A percentile compares a stretch with the other conserved stretches of the same genome.
Conservation (phyloP, 768 basidiomycete species). For the Tricholoma bakamatsutake region DNA sequence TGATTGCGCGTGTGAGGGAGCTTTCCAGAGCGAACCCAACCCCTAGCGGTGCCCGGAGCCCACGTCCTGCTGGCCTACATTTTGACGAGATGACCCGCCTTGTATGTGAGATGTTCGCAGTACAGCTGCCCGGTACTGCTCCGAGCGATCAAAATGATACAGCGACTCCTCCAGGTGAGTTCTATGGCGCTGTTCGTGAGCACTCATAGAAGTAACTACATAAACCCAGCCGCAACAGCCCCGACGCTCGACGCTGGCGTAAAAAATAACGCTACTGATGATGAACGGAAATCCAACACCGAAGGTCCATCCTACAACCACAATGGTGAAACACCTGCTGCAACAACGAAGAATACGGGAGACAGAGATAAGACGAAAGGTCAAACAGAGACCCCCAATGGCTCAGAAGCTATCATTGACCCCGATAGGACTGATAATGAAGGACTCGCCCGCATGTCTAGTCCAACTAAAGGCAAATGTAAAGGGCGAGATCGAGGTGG, state of each 20-base stretch:
- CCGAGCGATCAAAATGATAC: not conserved
- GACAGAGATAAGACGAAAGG: not conserved
- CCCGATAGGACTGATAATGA: not conserved
- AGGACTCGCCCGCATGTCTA: not conserved
- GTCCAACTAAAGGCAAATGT: not conserved
- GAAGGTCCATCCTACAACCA: not conserved
- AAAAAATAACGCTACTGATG: not conserved
- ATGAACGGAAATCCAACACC: not conserved
- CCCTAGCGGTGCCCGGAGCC: conserved; percentile 13
- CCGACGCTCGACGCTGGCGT: not conserved
- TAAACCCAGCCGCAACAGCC: not conserved
- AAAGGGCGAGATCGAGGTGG: not conserved
- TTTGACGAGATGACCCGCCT: conserved; percentile 13
- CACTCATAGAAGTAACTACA: not conserved
- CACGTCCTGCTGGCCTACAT: conserved; percentile 5
- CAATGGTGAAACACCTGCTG: not conserved
- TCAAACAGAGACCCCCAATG: not conserved
- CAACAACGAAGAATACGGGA: not conserved
- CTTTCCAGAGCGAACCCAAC: conserved; percentile 26
- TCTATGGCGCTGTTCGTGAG: not conserved
- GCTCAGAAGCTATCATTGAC: not conserved
- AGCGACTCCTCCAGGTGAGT: conserved; percentile 13
- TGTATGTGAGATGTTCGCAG: conserved; percentile 10
- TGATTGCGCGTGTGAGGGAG: conserved; percentile 48
- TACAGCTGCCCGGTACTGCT: not conserved